Evolutionary conservation across 2,329 filamentous ascomycete species (phyloP).

Genomic region (Emergomyces orientalis): DNA sequence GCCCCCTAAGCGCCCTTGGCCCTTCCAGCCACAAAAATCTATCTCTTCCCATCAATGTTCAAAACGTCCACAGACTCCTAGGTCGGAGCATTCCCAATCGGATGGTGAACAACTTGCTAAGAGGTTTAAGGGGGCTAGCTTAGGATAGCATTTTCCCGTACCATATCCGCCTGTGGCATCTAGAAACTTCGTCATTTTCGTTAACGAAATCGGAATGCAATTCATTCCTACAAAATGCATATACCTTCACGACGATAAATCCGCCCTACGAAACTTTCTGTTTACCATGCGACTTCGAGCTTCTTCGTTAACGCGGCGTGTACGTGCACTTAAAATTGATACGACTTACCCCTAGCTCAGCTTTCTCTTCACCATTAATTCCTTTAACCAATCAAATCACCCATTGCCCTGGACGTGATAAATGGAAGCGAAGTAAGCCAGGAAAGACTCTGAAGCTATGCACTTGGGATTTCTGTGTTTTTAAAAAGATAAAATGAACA

Average conservation of each 20-base stretch:
- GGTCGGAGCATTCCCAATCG: conserved; percentile 29
- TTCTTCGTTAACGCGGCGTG: background rate
- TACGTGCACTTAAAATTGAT: background rate
- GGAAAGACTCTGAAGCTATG: background rate
- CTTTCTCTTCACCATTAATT: background rate
- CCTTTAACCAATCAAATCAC: background rate
- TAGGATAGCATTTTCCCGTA: conserved; percentile 30
- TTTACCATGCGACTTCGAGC: background rate
- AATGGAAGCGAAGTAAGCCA: background rate
- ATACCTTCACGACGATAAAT: background rate
- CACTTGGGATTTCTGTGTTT: background rate
- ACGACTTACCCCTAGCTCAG: background rate
- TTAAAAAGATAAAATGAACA: background rate
- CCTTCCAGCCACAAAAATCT: conserved; percentile 32
- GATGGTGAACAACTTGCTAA: conserved; percentile 55
- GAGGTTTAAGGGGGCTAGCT: conserved; percentile 54
- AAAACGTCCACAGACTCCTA: conserved; percentile 16
- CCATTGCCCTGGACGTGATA: background rate
- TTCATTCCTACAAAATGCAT: background rate
- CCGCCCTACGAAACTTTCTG: background rate
- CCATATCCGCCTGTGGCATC: background rate
- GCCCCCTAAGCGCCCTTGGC: conserved; percentile 62
- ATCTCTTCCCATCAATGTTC: conserved; percentile 20
- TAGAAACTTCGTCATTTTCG: background rate
- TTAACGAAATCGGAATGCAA: background rate